phyloP scores from a whole-genome alignment of 2,329 filamentous ascomycete species.

The Ophidiomyces ophidiicola region DNA sequence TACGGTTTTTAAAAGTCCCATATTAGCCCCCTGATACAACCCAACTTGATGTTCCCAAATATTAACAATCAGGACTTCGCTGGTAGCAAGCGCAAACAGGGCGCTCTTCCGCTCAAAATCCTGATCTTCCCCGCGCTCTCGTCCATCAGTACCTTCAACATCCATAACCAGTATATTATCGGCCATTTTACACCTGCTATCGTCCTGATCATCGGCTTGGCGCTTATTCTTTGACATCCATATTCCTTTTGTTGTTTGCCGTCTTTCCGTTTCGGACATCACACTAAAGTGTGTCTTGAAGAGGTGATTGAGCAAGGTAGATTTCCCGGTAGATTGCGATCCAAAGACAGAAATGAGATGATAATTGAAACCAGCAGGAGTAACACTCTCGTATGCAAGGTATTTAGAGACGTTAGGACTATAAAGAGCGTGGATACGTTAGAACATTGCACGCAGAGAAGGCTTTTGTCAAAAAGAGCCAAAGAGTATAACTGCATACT shows the following conservation, averaged over 20 bases:
- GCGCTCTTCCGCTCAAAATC: constrained; percentile 98
- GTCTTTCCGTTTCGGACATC: constrained; percentile 87
- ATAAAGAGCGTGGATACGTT: constrained; percentile 9
- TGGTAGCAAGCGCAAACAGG: constrained; percentile 90
- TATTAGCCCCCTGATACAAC: constrained; percentile 95
- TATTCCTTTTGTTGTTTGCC: constrained; percentile 97
- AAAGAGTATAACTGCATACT: constrained; percentile 59
- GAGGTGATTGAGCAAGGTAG: constrained; percentile 86
- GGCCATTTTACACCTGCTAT: constrained; percentile 51
- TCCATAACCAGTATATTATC: constrained; percentile 99
- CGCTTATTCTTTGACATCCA: constrained; percentile 98
- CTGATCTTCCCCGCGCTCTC: constrained; percentile 93
- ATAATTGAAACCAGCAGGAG: constrained; percentile 92
- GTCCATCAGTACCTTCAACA: constrained; percentile 91
- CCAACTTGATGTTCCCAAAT: constrained; percentile 99
- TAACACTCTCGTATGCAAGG: constrained; percentile 64
- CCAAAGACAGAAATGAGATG: constrained; percentile 98
- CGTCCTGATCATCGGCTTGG: constrained; percentile 34
- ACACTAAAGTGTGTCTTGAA: constrained; percentile 95
- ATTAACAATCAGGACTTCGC: constrained; percentile 95
- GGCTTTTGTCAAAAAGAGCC: neutral
- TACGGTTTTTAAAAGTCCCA: constrained; percentile 95
- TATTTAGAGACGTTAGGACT: constrained; percentile 72
- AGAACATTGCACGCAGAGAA: constrained; percentile 12
- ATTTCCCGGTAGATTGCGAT: constrained; percentile 96